Percentiles rank a stretch among this genome's conserved stretches.
phyloP scores from a whole-genome alignment of 2,329 filamentous ascomycete species.

The Rosellinia necatrix region DNA sequence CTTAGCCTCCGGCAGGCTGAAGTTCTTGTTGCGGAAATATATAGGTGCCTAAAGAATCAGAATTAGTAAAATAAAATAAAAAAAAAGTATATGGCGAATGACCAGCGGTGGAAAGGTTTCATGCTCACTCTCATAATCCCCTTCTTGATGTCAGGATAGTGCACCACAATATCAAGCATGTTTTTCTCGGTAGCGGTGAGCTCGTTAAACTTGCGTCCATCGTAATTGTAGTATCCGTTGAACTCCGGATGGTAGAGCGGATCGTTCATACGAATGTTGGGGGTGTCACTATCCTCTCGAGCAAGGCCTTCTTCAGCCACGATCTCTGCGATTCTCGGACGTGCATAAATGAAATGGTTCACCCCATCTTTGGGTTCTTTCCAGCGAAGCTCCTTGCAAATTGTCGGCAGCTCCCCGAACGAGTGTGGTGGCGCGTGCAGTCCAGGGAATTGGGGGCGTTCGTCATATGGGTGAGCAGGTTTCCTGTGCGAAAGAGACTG shows the following conservation, averaged over 20 bases:
- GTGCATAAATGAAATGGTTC: background rate
- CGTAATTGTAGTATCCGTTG: slow-evolving; percentile 9
- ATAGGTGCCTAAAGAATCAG: slow-evolving; percentile 12
- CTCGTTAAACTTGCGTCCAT: slow-evolving; percentile 3
- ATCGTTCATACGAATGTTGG: slow-evolving; percentile 8
- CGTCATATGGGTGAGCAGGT: background rate
- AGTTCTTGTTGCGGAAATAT: slow-evolving; percentile 3
- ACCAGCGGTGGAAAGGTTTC: background rate
- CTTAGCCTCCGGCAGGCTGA: background rate
- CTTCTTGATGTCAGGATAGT: slow-evolving; percentile 19
- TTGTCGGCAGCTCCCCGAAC: slow-evolving; percentile 4
- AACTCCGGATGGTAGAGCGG: slow-evolving; percentile 24
- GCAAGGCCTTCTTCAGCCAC: background rate
- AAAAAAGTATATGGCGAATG: background rate
- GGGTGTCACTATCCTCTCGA: background rate
- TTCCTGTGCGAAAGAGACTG: background rate
- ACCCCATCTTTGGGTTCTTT: background rate
- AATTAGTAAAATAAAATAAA: no score
- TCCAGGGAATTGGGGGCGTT: background rate
- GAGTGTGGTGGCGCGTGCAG: background rate
- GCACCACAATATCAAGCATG: slow-evolving; percentile 17
- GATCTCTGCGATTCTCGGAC: background rate
- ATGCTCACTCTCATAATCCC: slow-evolving; percentile 18
- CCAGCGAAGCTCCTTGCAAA: background rate
- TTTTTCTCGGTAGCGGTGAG: slow-evolving; percentile 1